phyloP scores from a whole-genome alignment of 768 basidiomycete genomes.

The Phylloporus arenicola region DNA sequence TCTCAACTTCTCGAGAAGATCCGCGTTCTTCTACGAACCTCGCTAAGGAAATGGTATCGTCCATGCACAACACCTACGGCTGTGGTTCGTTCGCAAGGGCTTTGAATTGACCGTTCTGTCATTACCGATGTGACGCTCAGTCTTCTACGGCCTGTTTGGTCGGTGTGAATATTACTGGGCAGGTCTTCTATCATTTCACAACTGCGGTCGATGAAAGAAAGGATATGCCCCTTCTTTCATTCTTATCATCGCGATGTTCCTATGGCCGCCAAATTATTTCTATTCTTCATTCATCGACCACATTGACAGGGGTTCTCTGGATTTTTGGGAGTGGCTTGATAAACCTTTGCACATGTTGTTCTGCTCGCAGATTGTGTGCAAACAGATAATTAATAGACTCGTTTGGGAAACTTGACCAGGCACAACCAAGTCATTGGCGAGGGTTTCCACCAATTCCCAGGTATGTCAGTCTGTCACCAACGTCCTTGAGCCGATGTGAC shows the following conservation, averaged over 20 bases:
- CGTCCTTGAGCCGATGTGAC: not conserved
- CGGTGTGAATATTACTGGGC: not conserved
- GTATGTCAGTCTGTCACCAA: conserved; percentile 6
- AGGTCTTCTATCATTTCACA: conserved; percentile 3
- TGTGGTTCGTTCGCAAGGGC: conserved; percentile 2
- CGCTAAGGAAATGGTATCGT: conserved; percentile 6
- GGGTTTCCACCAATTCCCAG: conserved; percentile 4
- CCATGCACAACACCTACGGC: conserved; percentile 1
- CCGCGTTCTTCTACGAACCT: conserved; percentile 11
- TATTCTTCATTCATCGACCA: not conserved
- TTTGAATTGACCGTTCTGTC: conserved; percentile 3
- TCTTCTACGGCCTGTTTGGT: conserved; percentile 2
- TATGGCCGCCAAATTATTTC: not conserved
- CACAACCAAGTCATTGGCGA: conserved; percentile 8
- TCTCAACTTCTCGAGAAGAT: conserved; percentile 25
- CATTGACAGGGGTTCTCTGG: not conserved
- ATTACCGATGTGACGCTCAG: conserved; percentile 14
- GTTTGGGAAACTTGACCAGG: conserved; percentile 2
- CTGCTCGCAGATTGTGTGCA: not conserved
- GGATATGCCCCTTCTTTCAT: not conserved
- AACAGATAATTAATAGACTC: not conserved
- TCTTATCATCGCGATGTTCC: not conserved
- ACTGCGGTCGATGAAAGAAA: not conserved
- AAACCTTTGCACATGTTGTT: not conserved
- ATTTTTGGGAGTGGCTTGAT: not conserved